These are phyloP conservation scores for Benincasa hispida DNA, from an alignment of 306 rosid species.

Conservation along the genomic window DNA sequence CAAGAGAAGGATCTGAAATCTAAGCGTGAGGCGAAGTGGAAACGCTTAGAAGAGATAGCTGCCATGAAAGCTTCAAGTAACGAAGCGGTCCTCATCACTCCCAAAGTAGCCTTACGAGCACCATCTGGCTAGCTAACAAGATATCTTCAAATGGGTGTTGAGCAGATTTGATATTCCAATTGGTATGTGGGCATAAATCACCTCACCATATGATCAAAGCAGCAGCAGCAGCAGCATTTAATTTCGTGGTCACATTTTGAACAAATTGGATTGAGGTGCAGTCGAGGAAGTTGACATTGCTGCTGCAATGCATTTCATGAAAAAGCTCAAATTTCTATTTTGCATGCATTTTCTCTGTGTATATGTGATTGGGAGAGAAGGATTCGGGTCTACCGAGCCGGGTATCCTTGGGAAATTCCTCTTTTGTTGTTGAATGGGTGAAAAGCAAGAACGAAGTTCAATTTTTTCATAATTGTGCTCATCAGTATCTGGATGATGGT, in stretches of 20 bases:
- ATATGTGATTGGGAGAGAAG: constrained; percentile 10
- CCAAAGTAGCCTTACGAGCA: constrained; percentile 31
- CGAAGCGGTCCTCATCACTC: constrained; percentile 67
- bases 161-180: constrained; percentile 7
- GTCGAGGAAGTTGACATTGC: not conserved
- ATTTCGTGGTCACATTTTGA: not conserved
- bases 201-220: not conserved
- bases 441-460: constrained; percentile 4
- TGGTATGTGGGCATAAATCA: constrained; percentile 7
- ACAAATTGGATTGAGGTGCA: not conserved
- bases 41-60: constrained; percentile 81
- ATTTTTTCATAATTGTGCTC: constrained; percentile 6
- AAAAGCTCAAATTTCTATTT: constrained; percentile 4
- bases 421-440: constrained; percentile 3
- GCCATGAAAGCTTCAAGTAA: constrained; percentile 56
- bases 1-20: constrained; percentile 32
- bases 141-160: not conserved
- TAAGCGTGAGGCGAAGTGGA: constrained; percentile 65
- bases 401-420: not conserved
- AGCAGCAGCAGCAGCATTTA: not conserved
- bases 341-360: constrained; percentile 10
- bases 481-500: not conserved
- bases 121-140: constrained; percentile 36
- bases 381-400: constrained; percentile 1
- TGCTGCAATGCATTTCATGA: constrained; percentile 5